Conservation (phyloP, 257 asterid species). For the Solanum corneliomulleri region DNA sequence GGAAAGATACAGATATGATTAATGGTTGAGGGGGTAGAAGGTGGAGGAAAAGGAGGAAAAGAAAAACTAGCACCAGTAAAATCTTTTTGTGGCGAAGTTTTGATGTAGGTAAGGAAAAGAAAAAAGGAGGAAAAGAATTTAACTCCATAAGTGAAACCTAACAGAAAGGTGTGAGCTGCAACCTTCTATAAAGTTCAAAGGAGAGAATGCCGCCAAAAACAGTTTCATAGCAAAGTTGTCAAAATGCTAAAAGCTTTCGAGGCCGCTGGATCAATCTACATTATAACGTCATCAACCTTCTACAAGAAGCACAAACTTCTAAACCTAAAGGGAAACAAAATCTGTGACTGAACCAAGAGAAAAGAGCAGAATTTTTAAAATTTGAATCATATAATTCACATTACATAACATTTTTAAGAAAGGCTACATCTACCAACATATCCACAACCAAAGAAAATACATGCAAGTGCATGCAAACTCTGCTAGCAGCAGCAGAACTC, state of each 20-base stretch:
- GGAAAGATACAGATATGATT: neutral
- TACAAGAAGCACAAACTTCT: neutral
- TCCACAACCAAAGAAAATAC: neutral
- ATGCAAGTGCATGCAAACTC: neutral
- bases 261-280: neutral
- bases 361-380: neutral
- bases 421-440: neutral
- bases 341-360: neutral
- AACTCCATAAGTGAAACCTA: neutral
- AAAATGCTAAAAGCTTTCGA: neutral
- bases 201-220: neutral
- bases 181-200: neutral
- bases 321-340: neutral
- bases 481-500: neutral
- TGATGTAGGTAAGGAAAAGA: neutral
- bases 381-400: neutral
- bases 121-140: neutral
- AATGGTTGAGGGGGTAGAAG: neutral
- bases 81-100: neutral
- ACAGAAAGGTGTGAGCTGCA: neutral
- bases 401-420: neutral
- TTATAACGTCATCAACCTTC: neutral
- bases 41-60: neutral
- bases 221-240: neutral
- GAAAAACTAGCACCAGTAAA: neutral